phyloP scores from a whole-genome alignment of 2,329 filamentous ascomycete genomes.

The Colletotrichum sp. region DNA sequence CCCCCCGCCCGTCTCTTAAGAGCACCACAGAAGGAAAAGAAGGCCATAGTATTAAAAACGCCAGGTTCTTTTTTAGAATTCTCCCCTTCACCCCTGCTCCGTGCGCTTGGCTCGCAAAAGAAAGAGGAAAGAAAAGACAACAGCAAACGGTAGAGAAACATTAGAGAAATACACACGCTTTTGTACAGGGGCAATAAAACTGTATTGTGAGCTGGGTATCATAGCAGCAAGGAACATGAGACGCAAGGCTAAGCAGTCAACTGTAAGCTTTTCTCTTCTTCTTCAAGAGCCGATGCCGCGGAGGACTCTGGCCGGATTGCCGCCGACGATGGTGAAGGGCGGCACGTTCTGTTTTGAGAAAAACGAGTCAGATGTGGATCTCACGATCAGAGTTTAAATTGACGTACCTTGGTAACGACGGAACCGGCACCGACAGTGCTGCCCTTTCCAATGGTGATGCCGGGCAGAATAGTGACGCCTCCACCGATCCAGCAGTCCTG shows the following conservation, averaged over 20 bases:
- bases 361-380: background rate
- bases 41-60: background rate
- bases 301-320: constrained; percentile 69
- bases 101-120: constrained; percentile 7
- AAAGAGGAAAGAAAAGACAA: background rate
- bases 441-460: constrained; percentile 80
- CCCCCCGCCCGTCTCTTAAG: background rate
- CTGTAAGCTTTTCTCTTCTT: background rate
- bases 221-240: constrained; percentile 11
- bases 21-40: background rate
- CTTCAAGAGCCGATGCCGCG: constrained; percentile 38
- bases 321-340: constrained; percentile 71
- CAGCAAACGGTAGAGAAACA: background rate
- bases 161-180: background rate
- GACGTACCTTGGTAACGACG: constrained; percentile 77
- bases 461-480: constrained; percentile 77
- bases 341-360: constrained; percentile 59
- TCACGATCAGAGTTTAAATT: background rate
- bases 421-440: constrained; percentile 82
- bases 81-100: background rate
- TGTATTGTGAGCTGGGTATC: constrained; percentile 20
- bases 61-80: background rate
- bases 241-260: background rate
- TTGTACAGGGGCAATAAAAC: constrained; percentile 7
- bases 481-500: constrained; percentile 87